Evolutionary conservation across 331 rosid species (phyloP).

Genomic region (Stylosanthes scabra): DNA sequence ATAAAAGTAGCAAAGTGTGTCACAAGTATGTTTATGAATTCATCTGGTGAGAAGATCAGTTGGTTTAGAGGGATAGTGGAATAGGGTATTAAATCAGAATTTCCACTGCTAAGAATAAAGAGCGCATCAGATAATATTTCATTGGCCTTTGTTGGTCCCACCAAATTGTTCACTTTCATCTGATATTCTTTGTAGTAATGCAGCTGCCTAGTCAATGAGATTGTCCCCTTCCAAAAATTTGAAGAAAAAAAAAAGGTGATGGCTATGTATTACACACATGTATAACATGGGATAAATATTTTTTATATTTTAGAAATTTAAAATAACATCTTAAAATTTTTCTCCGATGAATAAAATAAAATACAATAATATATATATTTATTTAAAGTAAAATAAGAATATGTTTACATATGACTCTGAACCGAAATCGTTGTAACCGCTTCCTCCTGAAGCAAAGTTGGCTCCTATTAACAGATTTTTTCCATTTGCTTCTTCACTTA

Average conservation of each 20-base stretch:
- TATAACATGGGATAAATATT: background rate
- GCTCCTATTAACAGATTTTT: slow-evolving; percentile 60
- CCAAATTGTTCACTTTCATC: slow-evolving; percentile 50
- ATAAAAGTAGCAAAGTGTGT: slow-evolving; percentile 53
- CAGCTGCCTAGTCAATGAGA: slow-evolving; percentile 60
- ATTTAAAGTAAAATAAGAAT: too few relatives aligned
- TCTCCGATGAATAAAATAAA: too few relatives aligned
- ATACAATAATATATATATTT: too few relatives aligned
- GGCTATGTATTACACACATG: too few relatives aligned
- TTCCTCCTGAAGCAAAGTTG: slow-evolving; percentile 72
- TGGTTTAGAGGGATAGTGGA: slow-evolving; percentile 49
- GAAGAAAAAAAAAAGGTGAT: slow-evolving; percentile 20
- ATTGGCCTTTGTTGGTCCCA: slow-evolving; percentile 58
- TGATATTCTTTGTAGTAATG: slow-evolving; percentile 59
- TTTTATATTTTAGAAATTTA: too few relatives aligned
- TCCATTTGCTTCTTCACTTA: slow-evolving; percentile 61
- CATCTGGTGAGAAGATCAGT: slow-evolving; percentile 45
- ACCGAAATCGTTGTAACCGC: slow-evolving; percentile 59
- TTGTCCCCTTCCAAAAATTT: slow-evolving; percentile 43
- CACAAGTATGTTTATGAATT: slow-evolving; percentile 58
- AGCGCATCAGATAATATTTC: too few relatives aligned
- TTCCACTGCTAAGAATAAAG: slow-evolving; percentile 61
- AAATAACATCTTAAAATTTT: too few relatives aligned
- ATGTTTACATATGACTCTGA: slow-evolving; percentile 53
- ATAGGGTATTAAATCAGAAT: slow-evolving; percentile 68